Evolutionary conservation across 2,329 filamentous ascomycete species (phyloP).

Genomic region (Xylariaceae sp.): DNA sequence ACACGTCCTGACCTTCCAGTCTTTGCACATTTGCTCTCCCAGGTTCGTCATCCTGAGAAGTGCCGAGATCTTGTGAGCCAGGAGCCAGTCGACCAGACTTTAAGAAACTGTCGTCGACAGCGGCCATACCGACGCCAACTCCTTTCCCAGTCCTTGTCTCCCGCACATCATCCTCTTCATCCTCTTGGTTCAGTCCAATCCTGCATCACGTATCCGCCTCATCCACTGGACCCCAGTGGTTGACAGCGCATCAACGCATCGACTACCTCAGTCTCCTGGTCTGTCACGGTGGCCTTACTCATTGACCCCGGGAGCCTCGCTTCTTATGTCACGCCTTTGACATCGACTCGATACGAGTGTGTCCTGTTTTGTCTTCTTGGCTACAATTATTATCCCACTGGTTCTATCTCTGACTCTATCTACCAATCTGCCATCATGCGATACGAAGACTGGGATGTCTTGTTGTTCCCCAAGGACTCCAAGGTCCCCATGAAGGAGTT

Average conservation of each 20-base stretch:
- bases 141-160: background rate
- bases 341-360: constrained; percentile 8
- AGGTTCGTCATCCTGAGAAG: too few species aligned
- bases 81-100: too few species aligned
- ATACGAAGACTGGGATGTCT: constrained; percentile 81
- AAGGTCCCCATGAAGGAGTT: constrained; percentile 77
- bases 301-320: constrained; percentile 16
- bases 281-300: constrained; percentile 17
- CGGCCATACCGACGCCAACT: background rate
- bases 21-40: too few species aligned
- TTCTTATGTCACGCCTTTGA: constrained; percentile 23
- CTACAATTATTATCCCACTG: constrained; percentile 13
- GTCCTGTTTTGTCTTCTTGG: constrained; percentile 17
- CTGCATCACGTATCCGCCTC: constrained; percentile 18
- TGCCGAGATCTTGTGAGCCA: too few species aligned
- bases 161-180: background rate
- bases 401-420: constrained; percentile 18
- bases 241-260: constrained; percentile 19
- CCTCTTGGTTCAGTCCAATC: background rate
- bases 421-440: constrained; percentile 56
- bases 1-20: too few species aligned
- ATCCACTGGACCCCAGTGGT: constrained; percentile 6
- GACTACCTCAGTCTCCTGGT: constrained; percentile 9
- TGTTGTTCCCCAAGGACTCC: constrained; percentile 67
- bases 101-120: too few species aligned